phyloP scores from a whole-genome alignment of 805 yeast genomes.

The Metschnikowia baotianmanensis region DNA sequence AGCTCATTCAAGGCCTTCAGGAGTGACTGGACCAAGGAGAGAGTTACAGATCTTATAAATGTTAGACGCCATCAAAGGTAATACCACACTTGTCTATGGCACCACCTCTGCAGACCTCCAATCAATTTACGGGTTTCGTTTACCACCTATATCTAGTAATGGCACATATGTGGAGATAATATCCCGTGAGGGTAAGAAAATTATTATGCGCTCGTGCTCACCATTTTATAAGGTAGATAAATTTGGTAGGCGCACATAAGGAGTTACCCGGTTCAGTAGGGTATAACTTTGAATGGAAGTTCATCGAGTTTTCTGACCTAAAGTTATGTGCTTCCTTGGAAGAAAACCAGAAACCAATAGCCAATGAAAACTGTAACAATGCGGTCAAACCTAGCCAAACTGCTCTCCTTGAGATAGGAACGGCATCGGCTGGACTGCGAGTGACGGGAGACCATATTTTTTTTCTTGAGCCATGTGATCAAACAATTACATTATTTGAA shows the following conservation, averaged over 20 bases:
- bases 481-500: no score
- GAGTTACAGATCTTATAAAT: constrained; percentile 1
- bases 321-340: no score
- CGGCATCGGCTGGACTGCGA: no score
- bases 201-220: background rate
- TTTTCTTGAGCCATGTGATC: no score
- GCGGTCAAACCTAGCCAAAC: no score
- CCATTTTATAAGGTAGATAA: constrained; percentile 1
- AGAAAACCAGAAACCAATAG: no score
- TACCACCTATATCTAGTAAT: constrained; percentile 35
- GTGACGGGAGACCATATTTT: no score
- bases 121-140: constrained; percentile 39
- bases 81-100: constrained; percentile 24
- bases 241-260: constrained; percentile 8
- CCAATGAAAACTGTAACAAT: no score
- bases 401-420: no score
- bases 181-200: constrained; percentile 18
- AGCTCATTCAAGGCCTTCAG: constrained; percentile 12
- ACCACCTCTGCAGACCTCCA: constrained; percentile 25
- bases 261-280: constrained; percentile 8
- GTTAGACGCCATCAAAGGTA: constrained; percentile 24
- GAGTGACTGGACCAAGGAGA: background rate
- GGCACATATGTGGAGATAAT: constrained; percentile 41
- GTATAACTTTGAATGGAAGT: no score
- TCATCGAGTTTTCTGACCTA: no score